phyloP scores from a whole-genome alignment of 257 asterid genomes.

The Coffea eugenioides region DNA sequence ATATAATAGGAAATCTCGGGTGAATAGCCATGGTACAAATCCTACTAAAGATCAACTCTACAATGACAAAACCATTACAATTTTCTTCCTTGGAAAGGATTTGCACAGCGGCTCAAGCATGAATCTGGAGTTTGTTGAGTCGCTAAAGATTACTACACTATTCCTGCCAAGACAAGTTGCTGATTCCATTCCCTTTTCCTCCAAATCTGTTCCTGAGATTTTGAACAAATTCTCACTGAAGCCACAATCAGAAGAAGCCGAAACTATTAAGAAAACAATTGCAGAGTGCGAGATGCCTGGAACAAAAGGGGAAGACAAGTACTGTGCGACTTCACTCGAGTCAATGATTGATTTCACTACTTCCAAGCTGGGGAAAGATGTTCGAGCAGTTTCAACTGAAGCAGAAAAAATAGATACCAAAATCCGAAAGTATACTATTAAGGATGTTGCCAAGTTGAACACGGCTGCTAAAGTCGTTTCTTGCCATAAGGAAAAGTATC shows the following conservation, averaged over 20 bases:
- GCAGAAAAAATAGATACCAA: conserved; percentile 20
- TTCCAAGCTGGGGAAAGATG: conserved; percentile 60
- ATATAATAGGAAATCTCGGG: too few relatives aligned
- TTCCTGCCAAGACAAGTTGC: conserved; percentile 62
- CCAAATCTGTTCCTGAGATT: conserved; percentile 47
- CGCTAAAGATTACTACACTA: conserved; percentile 12
- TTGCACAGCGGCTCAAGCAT: conserved; percentile 44
- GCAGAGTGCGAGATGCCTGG: conserved; percentile 58
- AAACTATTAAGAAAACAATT: conserved; percentile 48
- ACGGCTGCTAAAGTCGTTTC: conserved; percentile 29
- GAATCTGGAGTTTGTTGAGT: conserved; percentile 49
- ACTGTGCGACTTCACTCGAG: conserved; percentile 77
- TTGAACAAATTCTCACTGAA: conserved; percentile 37
- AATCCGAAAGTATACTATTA: conserved; percentile 32
- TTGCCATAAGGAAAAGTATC: conserved; percentile 64
- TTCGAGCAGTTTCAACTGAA: conserved; percentile 52
- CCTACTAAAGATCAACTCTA: conserved; percentile 61
- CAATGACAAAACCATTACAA: conserved; percentile 52
- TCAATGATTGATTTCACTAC: conserved; percentile 77
- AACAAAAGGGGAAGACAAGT: conserved; percentile 53
- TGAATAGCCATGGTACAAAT: too few relatives aligned
- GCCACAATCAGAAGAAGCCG: conserved; percentile 52
- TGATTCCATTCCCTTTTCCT: conserved; percentile 67
- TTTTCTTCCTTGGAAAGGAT: conserved; percentile 61
- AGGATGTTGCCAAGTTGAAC: conserved; percentile 34